Evolutionary conservation across 1,284 basidiomycete species (phyloP), one percentile per base, ranked within the genome.

Genomic region (Pseudozyma hubeiensis): DNA sequence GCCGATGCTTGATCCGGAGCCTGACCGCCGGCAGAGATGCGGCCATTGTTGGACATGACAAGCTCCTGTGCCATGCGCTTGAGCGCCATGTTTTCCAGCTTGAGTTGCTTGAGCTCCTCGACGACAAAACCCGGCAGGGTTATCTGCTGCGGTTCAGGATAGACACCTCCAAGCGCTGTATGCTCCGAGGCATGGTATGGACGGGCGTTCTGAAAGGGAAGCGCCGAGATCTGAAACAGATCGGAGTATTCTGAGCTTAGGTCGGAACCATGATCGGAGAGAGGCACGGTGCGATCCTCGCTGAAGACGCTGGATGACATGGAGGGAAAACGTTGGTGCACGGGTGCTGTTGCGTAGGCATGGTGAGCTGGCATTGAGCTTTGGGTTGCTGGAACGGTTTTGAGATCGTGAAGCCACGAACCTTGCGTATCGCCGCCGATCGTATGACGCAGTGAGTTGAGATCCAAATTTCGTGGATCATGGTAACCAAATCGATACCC

Each of bases 1-100:
- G 58, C n/a, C 10, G 51, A 8, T 14, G 41, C 34, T 1, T 34
- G 48, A 24, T 34, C 64, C 17, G 31, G 2, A 19, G 10, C 30
- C 10, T 30, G 53, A n/a, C 29, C 29, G 7, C 54, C 33, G 7
- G 52, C 41, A 9, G 31, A 56, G 34, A 39, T 37, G 6, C 53
- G 13, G 14, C 39, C 43, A 31, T 55, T 45, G 45, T 56, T 59
- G 51, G 44, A 30, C 3, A 51, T 24, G 37, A 72, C 60, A 30
- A 72, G 46, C 33, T 72, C 69, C 17, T 64, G 44, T 3, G 69
- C 64, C 59, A 72, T 65, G 33, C 61, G 59, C 37, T 53, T 53
- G 14, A 72, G 69, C 14, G 69, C 69, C 60, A 72, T 66, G 43
- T 72, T 72, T 39, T 72, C 69, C 29, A 72, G 53, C 56, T 72